Base-by-base conservation (phyloP, 768 basidiomycete genomes). In the Lactarius hengduanensis region DNA sequence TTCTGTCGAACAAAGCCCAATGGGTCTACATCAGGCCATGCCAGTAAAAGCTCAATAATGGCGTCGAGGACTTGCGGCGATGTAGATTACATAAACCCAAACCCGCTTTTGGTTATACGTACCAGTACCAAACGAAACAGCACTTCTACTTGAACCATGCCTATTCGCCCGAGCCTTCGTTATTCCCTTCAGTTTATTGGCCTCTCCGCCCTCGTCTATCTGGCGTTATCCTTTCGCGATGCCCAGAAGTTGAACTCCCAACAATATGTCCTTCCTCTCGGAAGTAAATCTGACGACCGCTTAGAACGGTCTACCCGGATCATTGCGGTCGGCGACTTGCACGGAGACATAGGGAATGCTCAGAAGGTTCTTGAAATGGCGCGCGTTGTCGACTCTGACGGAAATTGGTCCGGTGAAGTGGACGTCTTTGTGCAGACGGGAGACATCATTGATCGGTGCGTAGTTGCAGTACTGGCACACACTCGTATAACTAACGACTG, bases 341-440 rank as follows among this genome's bases (percentile, higher is more conserved):
- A 98, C 71, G 95, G 96, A 0, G 94, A 97, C 78, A 73, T 92
- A 34, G 79, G 80, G 0, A 96, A 96, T 74, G 89, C 94, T 13
- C 84, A 83, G 69, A 83, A 80, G 50, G 94, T 98, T 26, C 80
- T 98, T 36, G 80, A 88, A 41, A 94, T 94, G 81, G 85, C 92
- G 1, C 81, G 82, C 1, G 88, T 98, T 5, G 85, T 90, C 3
- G 87, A 94, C 71, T 82, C 84, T 13, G 72, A 82, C 7, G 87
- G 87, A 1, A 80, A 87, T 63, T 98, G 96, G 96, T 84, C 86
- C 3, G 94, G 91, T 5, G 80, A 89, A 34, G 84, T 89, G 1
- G 91, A 94, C 73, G 86, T 89, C 56, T 88, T 98, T 64, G 94
- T 97, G 20, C 96, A 98, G 79, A 97, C 95, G 0, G 96, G 95